Conservation (phyloP, 2,329 filamentous ascomycete genomes). For the Ophiostoma quercus region DNA sequence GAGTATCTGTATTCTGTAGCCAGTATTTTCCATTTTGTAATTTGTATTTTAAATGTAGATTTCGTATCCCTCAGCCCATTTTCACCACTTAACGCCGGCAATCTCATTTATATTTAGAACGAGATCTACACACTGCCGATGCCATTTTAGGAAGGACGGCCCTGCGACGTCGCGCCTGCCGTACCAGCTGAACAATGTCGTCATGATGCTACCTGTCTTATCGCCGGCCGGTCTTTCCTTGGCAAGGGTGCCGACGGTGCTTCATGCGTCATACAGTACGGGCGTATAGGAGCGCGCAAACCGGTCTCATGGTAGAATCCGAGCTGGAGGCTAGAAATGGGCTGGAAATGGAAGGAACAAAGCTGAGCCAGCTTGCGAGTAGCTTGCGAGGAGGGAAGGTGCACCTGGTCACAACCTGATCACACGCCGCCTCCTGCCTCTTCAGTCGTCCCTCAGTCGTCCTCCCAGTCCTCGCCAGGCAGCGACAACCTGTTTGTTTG, state of each 20-base stretch:
- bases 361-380: background rate
- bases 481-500: conserved; percentile 9
- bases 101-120: background rate
- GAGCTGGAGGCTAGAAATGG: background rate
- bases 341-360: background rate
- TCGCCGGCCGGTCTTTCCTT: conserved; percentile 15
- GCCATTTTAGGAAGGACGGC: background rate
- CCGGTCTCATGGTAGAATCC: background rate
- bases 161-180: background rate
- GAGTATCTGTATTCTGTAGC: background rate
- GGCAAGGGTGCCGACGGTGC: conserved; percentile 6
- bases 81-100: background rate
- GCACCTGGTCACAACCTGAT: conserved; percentile 6
- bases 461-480: too few species aligned
- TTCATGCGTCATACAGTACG: conserved; percentile 15
- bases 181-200: conserved; percentile 13
- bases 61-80: background rate
- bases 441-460: too few species aligned
- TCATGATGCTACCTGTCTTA: conserved; percentile 12
- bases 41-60: background rate
- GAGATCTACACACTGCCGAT: background rate
- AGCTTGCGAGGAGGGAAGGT: background rate
- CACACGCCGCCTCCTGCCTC: background rate
- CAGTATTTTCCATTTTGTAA: background rate
- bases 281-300: background rate